These are phyloP conservation scores for Chaetomium sp. DNA, from an alignment of 2,329 filamentous ascomycete genomes.

Conservation along the genomic window DNA sequence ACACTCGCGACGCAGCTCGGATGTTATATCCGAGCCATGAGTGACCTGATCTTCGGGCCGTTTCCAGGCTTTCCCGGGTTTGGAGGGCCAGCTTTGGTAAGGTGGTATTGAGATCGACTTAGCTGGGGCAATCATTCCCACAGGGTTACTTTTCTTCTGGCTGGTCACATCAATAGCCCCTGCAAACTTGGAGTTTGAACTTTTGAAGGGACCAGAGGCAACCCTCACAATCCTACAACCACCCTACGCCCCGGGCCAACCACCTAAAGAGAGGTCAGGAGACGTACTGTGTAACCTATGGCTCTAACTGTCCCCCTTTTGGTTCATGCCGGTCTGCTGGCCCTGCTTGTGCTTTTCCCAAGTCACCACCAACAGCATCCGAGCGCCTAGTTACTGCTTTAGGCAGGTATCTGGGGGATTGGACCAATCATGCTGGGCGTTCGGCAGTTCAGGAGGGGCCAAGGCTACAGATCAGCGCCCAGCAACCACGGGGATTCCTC, in stretches of 20 bases:
- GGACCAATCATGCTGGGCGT: slow-evolving; percentile 31
- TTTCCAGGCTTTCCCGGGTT: background rate
- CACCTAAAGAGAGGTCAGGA: background rate
- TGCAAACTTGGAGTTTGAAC: background rate
- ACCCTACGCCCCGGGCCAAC: background rate
- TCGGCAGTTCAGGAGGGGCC: slow-evolving; percentile 1
- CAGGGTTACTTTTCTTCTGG: background rate
- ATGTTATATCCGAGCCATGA: background rate
- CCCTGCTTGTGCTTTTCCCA: background rate
- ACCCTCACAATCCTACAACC: background rate
- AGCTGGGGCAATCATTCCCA: background rate
- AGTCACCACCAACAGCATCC: slow-evolving; percentile 8
- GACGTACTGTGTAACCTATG: background rate
- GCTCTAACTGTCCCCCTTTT: background rate
- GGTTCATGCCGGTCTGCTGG: background rate
- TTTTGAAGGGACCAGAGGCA: background rate
- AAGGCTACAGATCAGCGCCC: slow-evolving; percentile 10
- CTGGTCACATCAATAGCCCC: background rate
- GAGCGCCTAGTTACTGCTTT: slow-evolving; percentile 31
- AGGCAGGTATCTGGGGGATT: slow-evolving; percentile 33
- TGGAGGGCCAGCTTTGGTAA: background rate
- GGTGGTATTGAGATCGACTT: slow-evolving; percentile 13
- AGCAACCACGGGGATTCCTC: slow-evolving; percentile 8
- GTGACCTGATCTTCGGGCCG: background rate
- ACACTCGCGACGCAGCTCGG: background rate